A percentile compares a stretch with the other conserved stretches of the same genome.
Conservation (phyloP, 2,329 filamentous ascomycete species). For the Didymella lethalis region DNA sequence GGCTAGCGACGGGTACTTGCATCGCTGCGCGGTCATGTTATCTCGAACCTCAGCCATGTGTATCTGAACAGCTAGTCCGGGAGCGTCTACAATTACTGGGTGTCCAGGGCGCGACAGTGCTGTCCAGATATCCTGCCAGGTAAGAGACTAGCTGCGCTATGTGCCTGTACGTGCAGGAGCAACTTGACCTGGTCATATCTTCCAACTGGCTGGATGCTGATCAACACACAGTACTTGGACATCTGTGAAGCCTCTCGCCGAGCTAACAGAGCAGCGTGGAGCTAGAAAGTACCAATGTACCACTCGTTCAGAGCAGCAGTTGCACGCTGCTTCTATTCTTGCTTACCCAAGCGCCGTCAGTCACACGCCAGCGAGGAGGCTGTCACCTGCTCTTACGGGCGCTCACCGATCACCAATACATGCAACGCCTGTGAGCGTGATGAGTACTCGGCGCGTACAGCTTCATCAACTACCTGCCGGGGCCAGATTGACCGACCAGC, state of each 20-base stretch:
- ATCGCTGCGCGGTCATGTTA: conserved; percentile 18
- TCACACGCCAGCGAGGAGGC: conserved; percentile 13
- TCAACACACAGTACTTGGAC: not conserved
- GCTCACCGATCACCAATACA: conserved; percentile 17
- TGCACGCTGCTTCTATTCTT: conserved; percentile 16
- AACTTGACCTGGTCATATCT: not conserved
- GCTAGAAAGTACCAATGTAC: not conserved
- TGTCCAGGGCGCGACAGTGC: not conserved
- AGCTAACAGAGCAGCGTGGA: not conserved
- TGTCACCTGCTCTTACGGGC: conserved; percentile 15
- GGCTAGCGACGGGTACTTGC: conserved; percentile 19
- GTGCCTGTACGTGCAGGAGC: not conserved
- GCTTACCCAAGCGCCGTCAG: conserved; percentile 13
- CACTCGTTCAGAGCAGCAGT: conserved; percentile 1
- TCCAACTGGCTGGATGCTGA: not conserved
- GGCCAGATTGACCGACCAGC: conserved; percentile 1
- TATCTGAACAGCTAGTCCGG: not conserved
- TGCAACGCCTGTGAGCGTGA: conserved; percentile 14
- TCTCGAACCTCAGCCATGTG: not conserved
- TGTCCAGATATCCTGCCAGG: not conserved
- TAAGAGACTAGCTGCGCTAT: not conserved
- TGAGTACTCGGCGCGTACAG: conserved; percentile 19
- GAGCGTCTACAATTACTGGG: not conserved
- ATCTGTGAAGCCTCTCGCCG: not conserved
- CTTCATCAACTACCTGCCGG: conserved; percentile 10